Percentiles rank a stretch among this genome's conserved stretches.
Conservation (phyloP, 345 rosid species). For the Bruguiera gymnorhiza region DNA sequence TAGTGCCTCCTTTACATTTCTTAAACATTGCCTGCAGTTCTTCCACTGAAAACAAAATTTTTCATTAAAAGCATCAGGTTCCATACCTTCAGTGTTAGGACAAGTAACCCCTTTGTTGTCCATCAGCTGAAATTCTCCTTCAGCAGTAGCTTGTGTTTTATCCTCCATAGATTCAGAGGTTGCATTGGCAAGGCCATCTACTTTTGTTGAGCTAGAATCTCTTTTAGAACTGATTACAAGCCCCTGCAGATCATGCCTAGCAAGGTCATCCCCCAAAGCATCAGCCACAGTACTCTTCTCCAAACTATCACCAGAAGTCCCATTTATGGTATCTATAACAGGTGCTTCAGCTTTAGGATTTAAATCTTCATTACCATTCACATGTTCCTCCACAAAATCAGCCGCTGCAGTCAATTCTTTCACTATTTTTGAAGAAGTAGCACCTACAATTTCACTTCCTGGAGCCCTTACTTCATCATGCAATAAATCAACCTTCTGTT, state of each 20-base stretch:
- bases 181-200: constrained; percentile 13
- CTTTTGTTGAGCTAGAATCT: constrained; percentile 19
- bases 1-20: constrained; percentile 34
- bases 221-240: constrained; percentile 12
- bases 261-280: not conserved
- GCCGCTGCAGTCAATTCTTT: constrained; percentile 13
- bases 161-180: constrained; percentile 19
- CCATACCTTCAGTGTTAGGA: constrained; percentile 50
- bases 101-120: constrained; percentile 23
- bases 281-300: not conserved
- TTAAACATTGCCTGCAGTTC: constrained; percentile 35
- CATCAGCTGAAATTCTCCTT: constrained; percentile 21
- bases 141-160: constrained; percentile 23
- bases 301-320: not conserved
- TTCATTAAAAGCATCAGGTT: constrained; percentile 44
- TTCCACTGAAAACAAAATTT: constrained; percentile 41
- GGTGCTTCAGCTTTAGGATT: constrained; percentile 13
- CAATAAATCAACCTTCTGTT: constrained; percentile 6
- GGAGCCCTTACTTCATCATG: constrained; percentile 7
- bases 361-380: constrained; percentile 6
- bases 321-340: not conserved
- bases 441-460: constrained; percentile 5
- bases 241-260: constrained; percentile 1
- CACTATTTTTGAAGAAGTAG: constrained; percentile 9
- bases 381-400: constrained; percentile 12